Evolutionary conservation across 1,139 yeast genomes (phyloP), one percentile per base, ranked within the genome.

Genomic region (Pichia sp.): DNA sequence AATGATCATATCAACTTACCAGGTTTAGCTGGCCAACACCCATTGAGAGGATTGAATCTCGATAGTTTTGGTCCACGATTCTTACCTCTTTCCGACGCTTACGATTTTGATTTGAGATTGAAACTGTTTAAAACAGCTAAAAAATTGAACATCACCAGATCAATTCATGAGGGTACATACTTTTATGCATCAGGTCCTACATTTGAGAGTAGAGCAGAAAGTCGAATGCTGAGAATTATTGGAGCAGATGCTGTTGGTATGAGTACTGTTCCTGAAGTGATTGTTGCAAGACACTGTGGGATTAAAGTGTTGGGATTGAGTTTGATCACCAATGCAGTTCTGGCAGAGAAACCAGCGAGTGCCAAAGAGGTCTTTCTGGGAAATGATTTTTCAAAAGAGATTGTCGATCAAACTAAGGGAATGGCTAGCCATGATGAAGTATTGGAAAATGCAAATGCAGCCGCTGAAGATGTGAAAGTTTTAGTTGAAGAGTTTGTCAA

Each of bases 231-330:
- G 36, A 65, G 77, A 47, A 53, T 68, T 10, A 53, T 84, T 35
- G 97, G 97, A 7, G 96, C 88, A 36, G 96, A 91, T 62, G 85
- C 94, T 0, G 97, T 89, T 5, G 98, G 98, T 4, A 91, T 91
- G 98, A 84, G 95, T 45, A 91, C 97, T 0, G 96, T 89, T 28
- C 96, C 98, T 0, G 98, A 91, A 61, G 95, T 86, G 2, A 77
- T 88, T 49, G 82, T 85, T 12, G 97, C 96, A 3, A 79, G 96
- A 56, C 97, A 91, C 60, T 73, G 81, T 44, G 94, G 88, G 1
- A 62, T 93, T 64, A 71, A 69, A 49, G 95, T 86, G 4, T 67
- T 91, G 47, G 97, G 96, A 0, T 61, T 91, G 41, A 82, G 94
- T 46, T 71, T 91, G 48, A 82, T 91, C 48, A 91, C 97, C 23